Evolutionary conservation across 2,329 filamentous ascomycete genomes (phyloP), one percentile per base, ranked within the genome.

Genomic region (Cryphonectria carpinicola): DNA sequence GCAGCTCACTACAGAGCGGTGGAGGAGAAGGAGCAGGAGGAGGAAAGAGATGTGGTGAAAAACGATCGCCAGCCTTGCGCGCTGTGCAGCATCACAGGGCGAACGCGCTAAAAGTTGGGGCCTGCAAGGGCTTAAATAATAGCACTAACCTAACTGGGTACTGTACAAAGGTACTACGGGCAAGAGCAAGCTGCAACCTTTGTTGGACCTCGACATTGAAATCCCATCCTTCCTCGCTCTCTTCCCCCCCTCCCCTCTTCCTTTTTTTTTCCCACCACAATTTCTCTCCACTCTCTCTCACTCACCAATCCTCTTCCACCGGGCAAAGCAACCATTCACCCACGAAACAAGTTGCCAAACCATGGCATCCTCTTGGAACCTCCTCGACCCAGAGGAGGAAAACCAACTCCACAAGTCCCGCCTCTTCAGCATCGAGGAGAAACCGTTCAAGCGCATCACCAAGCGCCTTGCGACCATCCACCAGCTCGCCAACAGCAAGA

Each of bases 361-460:
- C 49, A 84, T 85, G 83, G 78, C 84, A 32, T 72, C 71, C 25
- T 80, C 81, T 64, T 94, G 91, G 84, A 85, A 87, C 61, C 84
- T 95, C 64, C 84, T 97, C 65, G 91, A 94, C 69, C 91, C 92
- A 75, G 86, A 87, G 74, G 92, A 94, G 74, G 92, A 94, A 82
- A 91, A 94, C 80, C 91, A 94, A 74, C 90, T 98, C 52, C 95
- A 98, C 84, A 95, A 95, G 78, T 88, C 88, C 41, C 93, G 95
- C 58, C 91, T 98, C 4, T 88, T 98, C 52, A 93, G 93, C 74
- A 92, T 98, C 72, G 95, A 98, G 84, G 93, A 97, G 78, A 94
- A 94, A 71, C 94, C 94, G 0, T 98, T 97, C 84, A 93, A 93
- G 80, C 92, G 95, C 72, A 90, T 98, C 71, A 93, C 93, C 32